Conservation (phyloP, 257 asterid species). For the Solanum neorickii region DNA sequence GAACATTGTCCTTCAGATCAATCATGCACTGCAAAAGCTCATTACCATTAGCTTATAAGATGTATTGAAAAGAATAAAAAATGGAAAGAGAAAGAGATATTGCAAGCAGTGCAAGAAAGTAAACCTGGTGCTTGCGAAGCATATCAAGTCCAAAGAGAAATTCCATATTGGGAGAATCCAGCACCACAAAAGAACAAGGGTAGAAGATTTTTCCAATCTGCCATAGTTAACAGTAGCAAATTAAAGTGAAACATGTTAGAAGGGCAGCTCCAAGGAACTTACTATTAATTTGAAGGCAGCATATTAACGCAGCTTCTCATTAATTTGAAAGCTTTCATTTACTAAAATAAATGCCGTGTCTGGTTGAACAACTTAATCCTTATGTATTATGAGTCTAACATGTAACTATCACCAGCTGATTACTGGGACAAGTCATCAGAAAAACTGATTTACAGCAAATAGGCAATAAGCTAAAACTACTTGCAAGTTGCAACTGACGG, state of each 20-base stretch:
- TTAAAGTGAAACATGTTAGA: neutral
- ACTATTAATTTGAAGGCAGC: neutral
- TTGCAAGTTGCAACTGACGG: neutral
- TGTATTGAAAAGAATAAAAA: neutral
- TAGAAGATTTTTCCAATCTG: conserved; percentile 79
- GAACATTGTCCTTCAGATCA: conserved; percentile 85
- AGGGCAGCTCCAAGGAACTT: neutral
- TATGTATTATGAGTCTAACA: neutral
- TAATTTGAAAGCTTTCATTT: neutral
- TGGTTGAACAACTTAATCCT: neutral
- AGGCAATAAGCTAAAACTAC: neutral
- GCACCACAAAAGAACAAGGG: conserved; percentile 83
- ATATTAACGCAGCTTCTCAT: neutral
- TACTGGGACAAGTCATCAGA: neutral
- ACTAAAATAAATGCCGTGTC: neutral
- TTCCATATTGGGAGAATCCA: conserved; percentile 97
- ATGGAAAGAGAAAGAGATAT: neutral
- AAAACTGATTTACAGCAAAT: neutral
- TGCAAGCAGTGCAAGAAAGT: conserved; percentile 5
- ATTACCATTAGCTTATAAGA: neutral
- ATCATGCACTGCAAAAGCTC: conserved; percentile 64
- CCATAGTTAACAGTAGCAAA: conserved; percentile 1
- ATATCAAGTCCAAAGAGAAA: conserved; percentile 96
- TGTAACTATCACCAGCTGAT: neutral
- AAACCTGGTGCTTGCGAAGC: conserved; percentile 95